phyloP scores from a whole-genome alignment of 257 asterid species.

The Solanum appendiculatum region DNA sequence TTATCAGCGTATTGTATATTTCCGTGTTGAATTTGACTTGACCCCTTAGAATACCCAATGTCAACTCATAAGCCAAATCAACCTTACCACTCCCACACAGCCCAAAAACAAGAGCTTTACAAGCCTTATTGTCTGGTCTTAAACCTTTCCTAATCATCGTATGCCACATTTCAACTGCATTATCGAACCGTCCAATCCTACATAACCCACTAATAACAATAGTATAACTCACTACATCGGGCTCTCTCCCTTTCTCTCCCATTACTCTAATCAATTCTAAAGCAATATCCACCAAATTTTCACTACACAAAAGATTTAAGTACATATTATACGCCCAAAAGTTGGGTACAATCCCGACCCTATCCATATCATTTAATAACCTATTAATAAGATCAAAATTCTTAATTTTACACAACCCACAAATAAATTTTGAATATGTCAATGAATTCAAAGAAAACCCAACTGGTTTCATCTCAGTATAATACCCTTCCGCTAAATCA shows the following conservation, averaged over 20 bases:
- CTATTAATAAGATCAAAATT: constrained; percentile 60
- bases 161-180: constrained; percentile 70
- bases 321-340: constrained; percentile 88
- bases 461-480: constrained; percentile 42
- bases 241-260: constrained; percentile 62
- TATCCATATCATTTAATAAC: constrained; percentile 75
- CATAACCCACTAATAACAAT: constrained; percentile 54
- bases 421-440: constrained; percentile 82
- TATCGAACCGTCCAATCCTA: constrained; percentile 44
- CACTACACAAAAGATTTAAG: constrained; percentile 65
- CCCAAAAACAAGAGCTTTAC: constrained; percentile 81
- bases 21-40: constrained; percentile 42
- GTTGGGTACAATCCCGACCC: constrained; percentile 59
- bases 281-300: constrained; percentile 60
- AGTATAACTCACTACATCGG: constrained; percentile 78
- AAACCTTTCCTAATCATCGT: constrained; percentile 54
- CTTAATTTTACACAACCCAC: constrained; percentile 70
- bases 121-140: constrained; percentile 64
- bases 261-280: constrained; percentile 50
- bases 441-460: constrained; percentile 80
- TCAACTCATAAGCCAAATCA: constrained; percentile 93
- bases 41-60: constrained; percentile 76
- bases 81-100: constrained; percentile 63
- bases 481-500: constrained; percentile 59
- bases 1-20: constrained; percentile 59